phyloP scores from a whole-genome alignment of 495 filamentous ascomycete genomes.

The Xylaria venustula region DNA sequence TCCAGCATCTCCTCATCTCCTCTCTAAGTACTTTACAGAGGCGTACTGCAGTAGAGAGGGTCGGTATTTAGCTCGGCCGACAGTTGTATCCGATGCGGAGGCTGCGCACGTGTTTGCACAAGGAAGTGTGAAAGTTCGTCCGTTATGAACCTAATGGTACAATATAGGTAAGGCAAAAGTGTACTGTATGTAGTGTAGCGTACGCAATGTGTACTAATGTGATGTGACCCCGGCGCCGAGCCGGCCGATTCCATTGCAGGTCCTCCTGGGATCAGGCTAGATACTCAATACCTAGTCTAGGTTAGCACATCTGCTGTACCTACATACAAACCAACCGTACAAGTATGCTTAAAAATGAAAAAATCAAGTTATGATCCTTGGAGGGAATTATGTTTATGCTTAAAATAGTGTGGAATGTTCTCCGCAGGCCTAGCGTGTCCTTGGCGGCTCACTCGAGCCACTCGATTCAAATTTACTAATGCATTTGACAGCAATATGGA shows the following conservation, averaged over 20 bases:
- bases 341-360: background rate
- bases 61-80: background rate
- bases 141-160: background rate
- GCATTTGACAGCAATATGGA: constrained; percentile 4
- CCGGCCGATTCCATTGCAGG: constrained; percentile 11
- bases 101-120: background rate
- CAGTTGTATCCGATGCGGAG: constrained; percentile 1
- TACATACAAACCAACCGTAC: no score
- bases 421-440: background rate
- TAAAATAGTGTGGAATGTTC: constrained; percentile 8
- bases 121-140: background rate
- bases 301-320: no score
- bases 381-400: constrained; percentile 1
- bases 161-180: background rate
- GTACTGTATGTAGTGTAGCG: no score
- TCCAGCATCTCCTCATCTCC: no score
- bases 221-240: background rate
- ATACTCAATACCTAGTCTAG: no score
- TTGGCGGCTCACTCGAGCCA: constrained; percentile 6
- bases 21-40: no score
- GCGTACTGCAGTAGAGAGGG: no score
- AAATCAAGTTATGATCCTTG: background rate
- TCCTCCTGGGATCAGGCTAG: background rate
- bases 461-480: constrained; percentile 6
- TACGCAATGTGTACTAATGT: no score